These are phyloP conservation scores for Candida pseudoviswanathii DNA, from an alignment of 1,139 yeast species.

Conservation along the genomic window DNA sequence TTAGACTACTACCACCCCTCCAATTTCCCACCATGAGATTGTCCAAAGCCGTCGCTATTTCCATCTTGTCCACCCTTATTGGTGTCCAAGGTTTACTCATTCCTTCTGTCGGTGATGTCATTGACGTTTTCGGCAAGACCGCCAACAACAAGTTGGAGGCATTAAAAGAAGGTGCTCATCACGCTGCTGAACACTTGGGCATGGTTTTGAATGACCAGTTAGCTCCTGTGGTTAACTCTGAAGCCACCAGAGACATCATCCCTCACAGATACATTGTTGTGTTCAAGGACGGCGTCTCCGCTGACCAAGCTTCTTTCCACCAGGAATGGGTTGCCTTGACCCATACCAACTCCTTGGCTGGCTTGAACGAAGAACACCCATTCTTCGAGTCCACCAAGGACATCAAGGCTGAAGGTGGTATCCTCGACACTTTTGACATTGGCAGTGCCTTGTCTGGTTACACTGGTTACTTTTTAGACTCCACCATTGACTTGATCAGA, in stretches of 20 bases:
- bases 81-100: constrained; percentile 68
- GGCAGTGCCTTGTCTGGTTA: constrained; percentile 33
- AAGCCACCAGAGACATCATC: constrained; percentile 49
- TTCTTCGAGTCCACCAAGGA: constrained; percentile 38
- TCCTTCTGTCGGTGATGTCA: constrained; percentile 52
- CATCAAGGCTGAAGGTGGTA: constrained; percentile 52
- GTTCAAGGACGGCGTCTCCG: constrained; percentile 61
- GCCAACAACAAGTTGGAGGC: constrained; percentile 11
- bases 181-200: constrained; percentile 18
- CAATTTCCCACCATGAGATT: constrained; percentile 39
- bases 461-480: constrained; percentile 34
- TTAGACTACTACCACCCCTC: neutral
- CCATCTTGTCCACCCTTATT: constrained; percentile 59
- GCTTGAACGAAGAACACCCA: constrained; percentile 32
- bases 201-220: constrained; percentile 23
- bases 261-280: constrained; percentile 81
- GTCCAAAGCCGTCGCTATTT: constrained; percentile 50
- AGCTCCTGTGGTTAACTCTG: constrained; percentile 46
- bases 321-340: constrained; percentile 55
- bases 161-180: constrained; percentile 17
- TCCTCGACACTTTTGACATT: constrained; percentile 43
- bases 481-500: constrained; percentile 27
- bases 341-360: constrained; percentile 42
- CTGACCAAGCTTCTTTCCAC: constrained; percentile 60
- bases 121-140: constrained; percentile 33